Percentiles rank a stretch among this genome's conserved stretches.
These are phyloP conservation scores for Acmispon strigosus DNA, from an alignment of 306 rosid species.

Conservation along the genomic window DNA sequence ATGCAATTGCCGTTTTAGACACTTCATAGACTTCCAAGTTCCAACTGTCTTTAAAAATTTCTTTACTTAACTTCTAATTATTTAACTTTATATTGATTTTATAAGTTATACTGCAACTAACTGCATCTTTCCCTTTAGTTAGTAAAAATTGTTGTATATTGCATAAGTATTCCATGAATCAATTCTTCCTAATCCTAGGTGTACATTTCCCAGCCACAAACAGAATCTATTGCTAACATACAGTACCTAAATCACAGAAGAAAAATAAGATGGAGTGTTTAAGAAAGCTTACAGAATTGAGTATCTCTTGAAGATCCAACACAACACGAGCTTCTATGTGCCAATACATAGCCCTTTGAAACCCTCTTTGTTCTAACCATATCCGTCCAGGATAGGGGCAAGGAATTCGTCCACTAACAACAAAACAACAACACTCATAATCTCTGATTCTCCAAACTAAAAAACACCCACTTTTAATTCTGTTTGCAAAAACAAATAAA, in stretches of 20 bases:
- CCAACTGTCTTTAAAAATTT: too few species aligned
- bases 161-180: background rate
- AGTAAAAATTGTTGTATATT: too few species aligned
- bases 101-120: background rate
- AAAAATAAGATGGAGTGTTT: background rate
- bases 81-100: background rate
- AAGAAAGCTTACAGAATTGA: conserved; percentile 48
- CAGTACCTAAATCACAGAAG: background rate
- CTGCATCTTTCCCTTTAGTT: too few species aligned
- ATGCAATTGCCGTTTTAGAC: background rate
- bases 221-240: background rate
- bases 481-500: background rate
- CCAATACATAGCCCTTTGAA: conserved; percentile 93
- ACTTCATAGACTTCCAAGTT: background rate
- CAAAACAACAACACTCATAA: background rate
- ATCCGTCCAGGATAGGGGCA: conserved; percentile 86
- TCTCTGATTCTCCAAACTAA: background rate
- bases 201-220: background rate
- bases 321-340: conserved; percentile 98
- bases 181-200: background rate
- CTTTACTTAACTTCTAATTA: background rate
- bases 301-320: conserved; percentile 78
- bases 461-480: background rate
- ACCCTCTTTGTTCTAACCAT: conserved; percentile 95
- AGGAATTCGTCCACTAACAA: conserved; percentile 63